Base-by-base conservation (phyloP, 352 stramenopile genomes). In the Phytophthora ramorum region DNA sequence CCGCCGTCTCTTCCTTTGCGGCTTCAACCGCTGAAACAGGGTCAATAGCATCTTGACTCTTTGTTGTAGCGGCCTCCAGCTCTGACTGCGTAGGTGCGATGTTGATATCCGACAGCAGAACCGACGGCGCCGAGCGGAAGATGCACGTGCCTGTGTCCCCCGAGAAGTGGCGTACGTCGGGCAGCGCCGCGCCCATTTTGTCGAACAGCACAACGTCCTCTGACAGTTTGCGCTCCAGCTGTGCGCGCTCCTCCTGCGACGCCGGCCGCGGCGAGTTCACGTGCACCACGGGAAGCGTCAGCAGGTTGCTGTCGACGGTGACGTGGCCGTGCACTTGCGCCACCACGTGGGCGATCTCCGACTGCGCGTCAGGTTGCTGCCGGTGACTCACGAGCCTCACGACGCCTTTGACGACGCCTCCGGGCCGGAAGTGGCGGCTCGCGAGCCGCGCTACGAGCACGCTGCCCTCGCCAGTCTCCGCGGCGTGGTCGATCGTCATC, bases 261-360 rank as follows among this genome's bases (percentile, higher is more conserved):
- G 59, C 48, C 5, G 61, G 17, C 12, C 87, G 76, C 3, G 89
- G 96, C 47, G 91, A 80, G 16, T 84, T 86, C 50, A 98, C 95
- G 7, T 93, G 90, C 48, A 94, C 95, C 24, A 97, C 92, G 17
- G 83, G 92, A 7, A 99, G 76, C 2, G 95, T 98, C 34, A 99
- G 71, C 9, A 98, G 78, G 78, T 98, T 97, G 58, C 96, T 89
- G 61, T 96, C 93, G 24, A 96, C 93, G 17, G 79, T 93, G 41
- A 98, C 87, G 61, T 91, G 82, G 19, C 73, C 82, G 59, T 91
- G 82, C 35, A 89, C 71, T 67, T 91, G 79, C 9, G 73, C 79
- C 24, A 87, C 79, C 17, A 88, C 80, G 17, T 73, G 68, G 4
- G 75, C 49, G 34, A 91, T 81, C 64, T 91, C 75, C 13, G 75